Evolutionary conservation across 2,329 filamentous ascomycete species (phyloP), one percentile per base, ranked within the genome.

Genomic region (Aureobasidium mangrovei): DNA sequence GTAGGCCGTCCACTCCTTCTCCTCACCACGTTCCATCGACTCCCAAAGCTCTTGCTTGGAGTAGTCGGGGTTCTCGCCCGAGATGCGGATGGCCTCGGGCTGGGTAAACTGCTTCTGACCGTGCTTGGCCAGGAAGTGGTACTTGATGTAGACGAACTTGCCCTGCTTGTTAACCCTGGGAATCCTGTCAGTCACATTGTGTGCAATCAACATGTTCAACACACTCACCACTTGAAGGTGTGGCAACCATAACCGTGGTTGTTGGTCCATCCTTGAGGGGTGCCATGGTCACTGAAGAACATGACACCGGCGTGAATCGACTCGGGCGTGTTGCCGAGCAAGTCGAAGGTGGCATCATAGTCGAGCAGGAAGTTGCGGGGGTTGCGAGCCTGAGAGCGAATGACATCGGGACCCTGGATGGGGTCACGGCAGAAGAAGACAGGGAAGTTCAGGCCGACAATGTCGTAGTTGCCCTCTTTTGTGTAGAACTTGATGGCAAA

Each of bases 401-500:
- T 77, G 7, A 77, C 70, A 58, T 74, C 71, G 1, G 73, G 74
- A 2, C 71, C 70, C 53, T 75, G 69, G 18, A 74, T 74, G 2
- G 73, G 73, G 53, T 76, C 74, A 28, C 74, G 69, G 55, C 69
- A 73, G 62, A 77, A 77, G 68, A 77, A 77, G 35, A 77, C 62
- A 5, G 74, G 74, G 51, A 72, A 74, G 61, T 76, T 75, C 8
- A 74, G 57, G 4, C 73, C 72, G 7, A 77, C 72, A 35, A 77
- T 72, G 56, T 77, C 74, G 40, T 74, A 75, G 58, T 75, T 75
- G 5, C 74, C 74, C 54, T 77, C 73, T 35, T 66, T 65, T 0
- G 74, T 77, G 53, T 75, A 73, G 57, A 77, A 72, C 58, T 77
- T 77, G 62, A 77, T 71, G 6, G 74, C 73, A 40, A 77, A 76